Evolutionary conservation across 768 basidiomycete species (phyloP), one percentile per base, ranked within the genome.

Genomic region (Leucosporidium scottii): DNA sequence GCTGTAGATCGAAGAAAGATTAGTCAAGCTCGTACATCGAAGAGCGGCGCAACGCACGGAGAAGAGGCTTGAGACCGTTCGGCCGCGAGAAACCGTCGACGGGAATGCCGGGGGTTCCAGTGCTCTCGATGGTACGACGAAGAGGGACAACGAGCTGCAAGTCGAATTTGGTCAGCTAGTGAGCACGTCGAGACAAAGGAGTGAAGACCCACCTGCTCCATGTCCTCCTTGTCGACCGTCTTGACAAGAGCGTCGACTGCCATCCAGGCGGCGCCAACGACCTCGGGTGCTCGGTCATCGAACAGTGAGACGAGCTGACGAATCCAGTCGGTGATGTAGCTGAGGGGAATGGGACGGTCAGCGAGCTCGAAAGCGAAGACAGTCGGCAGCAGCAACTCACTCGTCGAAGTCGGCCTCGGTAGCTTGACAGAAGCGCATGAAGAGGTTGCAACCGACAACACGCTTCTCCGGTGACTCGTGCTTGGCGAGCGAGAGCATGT

Each of bases 301-400:
- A 96, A 82, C 3, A 88, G 79, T 0, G 90, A 84, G 10, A 98
- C 81, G 21, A 98, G 82, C 70, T 92, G 90, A 12, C 93, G 86
- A 63, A 97, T 84, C 93, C 94, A 98, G 77, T 98, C 96, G 70
- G 93, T 81, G 25, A 89, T 86, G 79, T 97, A 98, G 28, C 39
- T 44, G 8, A 10, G 10, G 39, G 15, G 39, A 17, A 44, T 2
- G 15, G 39, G 39, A 17, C 3, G 39, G 39, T 44, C 39, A 44
- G 39, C 39, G 39, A 44, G 15, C 8, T 2, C 39, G 39, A 44
- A 17, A 8, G 13, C 39, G 39, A 44, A 34, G 4, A 10, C 8
- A 44, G 39, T 2, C 34, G 39, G 39, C 8, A 44, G 39, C 39
- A 44, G 39, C 8, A 13, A 44, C 39, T 15, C 13, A 44, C 39